phyloP scores from a whole-genome alignment of 2,329 filamentous ascomycete species.

The Penicillium sp. region DNA sequence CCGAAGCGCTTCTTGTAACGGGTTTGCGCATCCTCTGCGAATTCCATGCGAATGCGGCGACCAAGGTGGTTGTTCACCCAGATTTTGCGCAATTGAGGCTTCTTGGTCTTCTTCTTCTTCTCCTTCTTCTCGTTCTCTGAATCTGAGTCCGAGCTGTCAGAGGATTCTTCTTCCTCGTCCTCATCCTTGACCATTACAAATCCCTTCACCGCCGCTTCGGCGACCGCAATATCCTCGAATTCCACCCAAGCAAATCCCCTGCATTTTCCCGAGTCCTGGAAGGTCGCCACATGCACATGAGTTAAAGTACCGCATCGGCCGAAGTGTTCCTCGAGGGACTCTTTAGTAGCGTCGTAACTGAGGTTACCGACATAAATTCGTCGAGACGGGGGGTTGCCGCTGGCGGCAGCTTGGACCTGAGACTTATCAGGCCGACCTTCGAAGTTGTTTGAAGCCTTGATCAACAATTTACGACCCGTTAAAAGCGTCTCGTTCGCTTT shows the following conservation, averaged over 20 bases:
- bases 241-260: slow-evolving; percentile 97
- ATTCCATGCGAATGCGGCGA: slow-evolving; percentile 82
- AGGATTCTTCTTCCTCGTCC: slow-evolving; percentile 51
- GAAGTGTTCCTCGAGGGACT: slow-evolving; percentile 80
- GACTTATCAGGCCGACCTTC: slow-evolving; percentile 82
- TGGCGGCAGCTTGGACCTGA: slow-evolving; percentile 41
- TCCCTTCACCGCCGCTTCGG: slow-evolving; percentile 77
- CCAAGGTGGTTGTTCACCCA: slow-evolving; percentile 86
- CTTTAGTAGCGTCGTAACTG: slow-evolving; percentile 78
- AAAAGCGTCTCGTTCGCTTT: slow-evolving; percentile 80
- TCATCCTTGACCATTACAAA: slow-evolving; percentile 68
- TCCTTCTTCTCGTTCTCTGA: slow-evolving; percentile 27
- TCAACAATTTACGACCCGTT: slow-evolving; percentile 77
- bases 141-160: slow-evolving; percentile 33
- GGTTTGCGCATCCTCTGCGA: slow-evolving; percentile 86
- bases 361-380: slow-evolving; percentile 90
- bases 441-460: slow-evolving; percentile 90
- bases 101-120: slow-evolving; percentile 39
- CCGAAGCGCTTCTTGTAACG: slow-evolving; percentile 94
- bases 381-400: slow-evolving; percentile 71
- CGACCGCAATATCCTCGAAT: slow-evolving; percentile 78
- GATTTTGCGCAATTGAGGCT: slow-evolving; percentile 61
- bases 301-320: slow-evolving; percentile 80
- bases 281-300: slow-evolving; percentile 87
- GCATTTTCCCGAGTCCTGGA: slow-evolving; percentile 96